phyloP scores from a whole-genome alignment of 1,139 yeast genomes.

The Ogataea hybrid region DNA sequence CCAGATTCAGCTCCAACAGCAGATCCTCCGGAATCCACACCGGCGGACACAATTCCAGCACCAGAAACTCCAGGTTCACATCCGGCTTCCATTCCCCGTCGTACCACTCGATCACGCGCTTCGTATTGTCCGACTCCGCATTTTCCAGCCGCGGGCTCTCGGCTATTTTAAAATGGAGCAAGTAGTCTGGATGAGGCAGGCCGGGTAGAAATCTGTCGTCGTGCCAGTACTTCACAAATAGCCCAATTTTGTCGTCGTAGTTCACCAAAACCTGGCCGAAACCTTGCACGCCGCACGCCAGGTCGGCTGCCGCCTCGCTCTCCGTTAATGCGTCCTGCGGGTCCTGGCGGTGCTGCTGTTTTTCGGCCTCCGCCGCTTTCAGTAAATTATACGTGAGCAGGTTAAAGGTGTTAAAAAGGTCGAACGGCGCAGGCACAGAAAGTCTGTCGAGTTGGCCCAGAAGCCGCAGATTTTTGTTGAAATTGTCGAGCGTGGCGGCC shows the following conservation, averaged over 20 bases:
- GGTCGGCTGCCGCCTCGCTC: slow-evolving; percentile 15
- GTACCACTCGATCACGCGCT: slow-evolving; percentile 22
- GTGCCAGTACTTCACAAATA: slow-evolving; percentile 32
- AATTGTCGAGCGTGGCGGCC: no score
- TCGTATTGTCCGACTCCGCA: slow-evolving; percentile 21
- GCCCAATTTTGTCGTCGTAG: slow-evolving; percentile 29
- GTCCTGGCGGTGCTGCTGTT: background rate
- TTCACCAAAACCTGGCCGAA: slow-evolving; percentile 28
- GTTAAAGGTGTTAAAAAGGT: slow-evolving; percentile 32
- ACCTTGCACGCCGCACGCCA: slow-evolving; percentile 25
- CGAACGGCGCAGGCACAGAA: slow-evolving; percentile 30
- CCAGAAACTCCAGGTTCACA: slow-evolving; percentile 23
- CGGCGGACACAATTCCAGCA: slow-evolving; percentile 29
- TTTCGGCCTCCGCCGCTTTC: slow-evolving; percentile 17
- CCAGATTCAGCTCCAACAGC: no score
- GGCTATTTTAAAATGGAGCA: slow-evolving; percentile 30
- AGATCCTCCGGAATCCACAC: slow-evolving; percentile 33
- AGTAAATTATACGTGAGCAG: slow-evolving; percentile 26
- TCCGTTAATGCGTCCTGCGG: background rate
- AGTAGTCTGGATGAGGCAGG: slow-evolving; percentile 21
- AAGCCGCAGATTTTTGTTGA: slow-evolving; percentile 32
- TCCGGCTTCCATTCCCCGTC: slow-evolving; percentile 26
- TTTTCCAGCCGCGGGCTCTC: slow-evolving; percentile 6
- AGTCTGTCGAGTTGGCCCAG: slow-evolving; percentile 32
- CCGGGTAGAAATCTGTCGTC: slow-evolving; percentile 27